Evolutionary conservation across 2,329 filamentous ascomycete species (phyloP).

Genomic region (Botryotinia calthae): DNA sequence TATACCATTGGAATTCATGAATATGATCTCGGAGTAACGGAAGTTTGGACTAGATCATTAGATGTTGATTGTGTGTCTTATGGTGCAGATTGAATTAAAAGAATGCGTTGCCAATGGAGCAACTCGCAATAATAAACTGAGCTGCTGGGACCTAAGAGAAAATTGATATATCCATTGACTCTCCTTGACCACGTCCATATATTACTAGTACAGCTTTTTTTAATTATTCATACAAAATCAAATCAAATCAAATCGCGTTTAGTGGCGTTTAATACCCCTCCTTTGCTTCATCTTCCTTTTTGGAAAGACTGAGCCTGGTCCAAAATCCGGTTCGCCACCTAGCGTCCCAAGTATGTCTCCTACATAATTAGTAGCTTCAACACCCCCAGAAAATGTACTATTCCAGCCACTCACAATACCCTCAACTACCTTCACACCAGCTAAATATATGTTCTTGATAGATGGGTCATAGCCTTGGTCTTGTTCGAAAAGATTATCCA

Average conservation of each 20-base stretch:
- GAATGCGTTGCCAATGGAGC: background rate
- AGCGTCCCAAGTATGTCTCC: conserved; percentile 70
- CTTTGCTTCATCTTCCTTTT: conserved; percentile 11
- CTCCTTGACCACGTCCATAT: background rate
- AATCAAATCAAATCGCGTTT: background rate
- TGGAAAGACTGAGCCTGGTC: conserved; percentile 5
- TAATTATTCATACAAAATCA: background rate
- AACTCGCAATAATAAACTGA: background rate
- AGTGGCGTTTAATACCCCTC: background rate
- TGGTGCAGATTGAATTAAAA: background rate
- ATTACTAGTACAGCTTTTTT: background rate
- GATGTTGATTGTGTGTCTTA: background rate
- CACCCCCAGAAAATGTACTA: conserved; percentile 52
- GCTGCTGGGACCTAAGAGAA: background rate
- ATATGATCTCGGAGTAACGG: background rate
- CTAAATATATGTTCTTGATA: conserved; percentile 61
- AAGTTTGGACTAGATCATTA: background rate
- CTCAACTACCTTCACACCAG: conserved; percentile 61
- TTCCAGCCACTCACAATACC: conserved; percentile 61
- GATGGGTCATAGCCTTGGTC: conserved; percentile 55
- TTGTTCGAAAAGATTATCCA: conserved; percentile 51
- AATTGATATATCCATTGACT: accelerated
- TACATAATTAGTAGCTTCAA: conserved; percentile 61
- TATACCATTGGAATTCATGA: background rate
- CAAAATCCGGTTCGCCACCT: conserved; percentile 45